Base-by-base conservation (phyloP, 176 grass and related monocot genomes). In the Oryza glumipatula region DNA sequence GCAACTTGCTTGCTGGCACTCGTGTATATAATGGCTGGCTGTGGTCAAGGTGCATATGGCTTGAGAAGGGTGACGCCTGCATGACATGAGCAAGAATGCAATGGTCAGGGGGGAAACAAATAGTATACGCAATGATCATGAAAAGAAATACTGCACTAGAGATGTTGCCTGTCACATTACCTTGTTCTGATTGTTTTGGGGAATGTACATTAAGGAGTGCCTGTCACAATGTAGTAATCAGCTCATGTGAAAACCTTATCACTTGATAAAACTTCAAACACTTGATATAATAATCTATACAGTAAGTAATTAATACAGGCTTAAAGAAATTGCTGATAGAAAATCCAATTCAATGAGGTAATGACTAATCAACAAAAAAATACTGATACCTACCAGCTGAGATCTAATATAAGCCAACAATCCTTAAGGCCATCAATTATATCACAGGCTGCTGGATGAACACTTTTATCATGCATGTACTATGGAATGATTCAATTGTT, bases 1-100 rank as follows among this genome's bases (percentile, higher is more conserved):
- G 72, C 84, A 61, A 47, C 35, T 35, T 80, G 67, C 35, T 35
- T 76, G 58, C n/a, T 38, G 54, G 36, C 9, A 19, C 22, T 75
- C 72, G 65, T 74, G 17, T 81, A 75, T 54, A 80, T 81, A 76
- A 52, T 56, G 58, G 38, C 68, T 54, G 33, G 26, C 73, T 54
- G 24, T 19, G 76, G 70, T 65, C 26, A 76, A 75, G 72, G 52
- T 30, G 64, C 48, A 14, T 24, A 79, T 73, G 70, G 58, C 70
- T 90, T 75, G 73, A 79, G 54, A 79, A 77, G 66, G 56, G 30
- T 87, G 86, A 89, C 72, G 89, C 54, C 41, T 58, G 86, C 80
- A 87, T 94, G 86, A 91, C 89, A 78, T 89, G 65, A 65, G 67
- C 41, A 87, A 41, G 19, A 49, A 24, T 51, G 79, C 73, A 65